Conservation (phyloP, 164 flowering plant genomes). For the Santalum album region DNA sequence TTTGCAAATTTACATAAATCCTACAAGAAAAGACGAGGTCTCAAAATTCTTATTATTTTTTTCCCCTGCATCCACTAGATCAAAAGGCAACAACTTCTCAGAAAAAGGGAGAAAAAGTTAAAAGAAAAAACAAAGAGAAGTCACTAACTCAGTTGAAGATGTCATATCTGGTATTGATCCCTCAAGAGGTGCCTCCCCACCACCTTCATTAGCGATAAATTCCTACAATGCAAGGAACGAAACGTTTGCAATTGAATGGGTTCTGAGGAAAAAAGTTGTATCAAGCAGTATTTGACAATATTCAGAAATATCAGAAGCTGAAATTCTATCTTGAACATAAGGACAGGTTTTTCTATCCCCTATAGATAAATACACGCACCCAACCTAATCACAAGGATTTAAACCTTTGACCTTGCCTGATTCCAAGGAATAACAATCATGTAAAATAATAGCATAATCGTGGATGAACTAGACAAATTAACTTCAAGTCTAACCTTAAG, state of each 20-base stretch:
- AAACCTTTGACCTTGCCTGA: too few relatives aligned
- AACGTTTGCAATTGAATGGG: neutral
- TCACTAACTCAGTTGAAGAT: conserved; percentile 90
- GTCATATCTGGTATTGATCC: conserved; percentile 99
- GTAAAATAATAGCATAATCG: too few relatives aligned
- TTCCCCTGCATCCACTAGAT: too few relatives aligned
- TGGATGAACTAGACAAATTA: too few relatives aligned
- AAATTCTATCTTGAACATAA: neutral
- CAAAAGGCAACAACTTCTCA: too few relatives aligned
- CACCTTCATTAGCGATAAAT: conserved; percentile 83
- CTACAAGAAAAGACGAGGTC: conserved; percentile 32
- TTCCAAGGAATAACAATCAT: too few relatives aligned
- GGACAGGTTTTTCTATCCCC: neutral
- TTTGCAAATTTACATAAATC: conserved; percentile 81
- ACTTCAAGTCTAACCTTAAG: conserved; percentile 56
- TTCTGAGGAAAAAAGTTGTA: neutral
- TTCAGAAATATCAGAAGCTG: neutral
- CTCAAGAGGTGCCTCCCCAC: conserved; percentile 91
- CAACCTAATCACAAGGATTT: too few relatives aligned
- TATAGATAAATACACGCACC: too few relatives aligned
- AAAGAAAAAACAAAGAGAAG: neutral
- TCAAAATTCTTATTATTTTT: neutral
- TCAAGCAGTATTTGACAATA: neutral
- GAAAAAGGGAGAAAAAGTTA: neutral
- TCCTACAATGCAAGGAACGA: conserved; percentile 42